Percentiles rank a stretch among this genome's conserved stretches.
Evolutionary conservation across 305 asterid genomes (phyloP).

Genomic region (Nicotiana rustica): DNA sequence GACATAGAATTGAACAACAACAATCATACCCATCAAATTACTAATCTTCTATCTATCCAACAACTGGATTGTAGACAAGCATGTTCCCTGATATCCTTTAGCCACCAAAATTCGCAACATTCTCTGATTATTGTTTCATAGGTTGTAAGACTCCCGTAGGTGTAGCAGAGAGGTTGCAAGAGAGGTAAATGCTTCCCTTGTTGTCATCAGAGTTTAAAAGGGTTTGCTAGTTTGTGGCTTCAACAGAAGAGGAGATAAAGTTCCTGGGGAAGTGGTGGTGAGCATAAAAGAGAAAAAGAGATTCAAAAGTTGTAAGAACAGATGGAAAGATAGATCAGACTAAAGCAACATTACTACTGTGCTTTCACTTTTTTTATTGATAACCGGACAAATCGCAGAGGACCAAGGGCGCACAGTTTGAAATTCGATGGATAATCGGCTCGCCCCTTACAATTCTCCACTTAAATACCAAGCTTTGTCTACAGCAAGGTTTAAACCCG

Average conservation of each 20-base stretch:
- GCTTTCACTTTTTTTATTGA: neutral
- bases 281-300: constrained; percentile 19
- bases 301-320: neutral
- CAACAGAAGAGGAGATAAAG: neutral
- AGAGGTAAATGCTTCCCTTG: neutral
- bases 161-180: constrained; percentile 4
- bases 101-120: neutral
- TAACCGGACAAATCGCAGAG: too few species aligned
- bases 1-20: neutral
- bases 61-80: constrained; percentile 18
- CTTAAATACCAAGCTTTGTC: too few species aligned
- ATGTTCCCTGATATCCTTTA: neutral
- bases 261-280: neutral
- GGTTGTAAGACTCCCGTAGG: neutral
- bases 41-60: constrained; percentile 15
- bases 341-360: neutral
- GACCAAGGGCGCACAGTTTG: too few species aligned
- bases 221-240: neutral
- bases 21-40: neutral
- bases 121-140: neutral
- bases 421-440: too few species aligned
- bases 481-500: too few species aligned
- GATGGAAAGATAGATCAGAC: neutral
- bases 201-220: neutral
- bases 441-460: too few species aligned